phyloP scores from a whole-genome alignment of 768 basidiomycete species.

The Sistotremastrum niveocremeum region DNA sequence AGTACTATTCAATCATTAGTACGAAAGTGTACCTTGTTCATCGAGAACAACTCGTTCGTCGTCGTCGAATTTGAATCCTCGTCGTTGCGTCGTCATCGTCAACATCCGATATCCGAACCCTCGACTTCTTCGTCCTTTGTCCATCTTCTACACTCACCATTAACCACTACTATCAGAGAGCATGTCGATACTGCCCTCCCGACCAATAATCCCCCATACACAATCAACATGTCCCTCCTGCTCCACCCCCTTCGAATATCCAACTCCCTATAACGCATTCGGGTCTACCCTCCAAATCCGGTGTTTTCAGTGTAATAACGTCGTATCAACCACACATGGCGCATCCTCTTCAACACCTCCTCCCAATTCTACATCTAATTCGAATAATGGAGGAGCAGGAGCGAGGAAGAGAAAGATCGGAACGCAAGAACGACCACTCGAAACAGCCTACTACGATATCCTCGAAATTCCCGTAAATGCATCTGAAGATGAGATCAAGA shows the following conservation, averaged over 20 bases:
- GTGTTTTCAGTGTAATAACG: constrained; percentile 53
- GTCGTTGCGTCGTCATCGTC: too few species aligned
- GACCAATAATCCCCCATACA: constrained; percentile 55
- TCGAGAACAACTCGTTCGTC: too few species aligned
- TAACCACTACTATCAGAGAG: too few species aligned
- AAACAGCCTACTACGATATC: constrained; percentile 85
- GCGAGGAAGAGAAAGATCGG: constrained; percentile 68
- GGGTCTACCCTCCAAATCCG: constrained; percentile 49
- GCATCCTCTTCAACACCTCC: constrained; percentile 4
- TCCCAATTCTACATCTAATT: constrained; percentile 2
- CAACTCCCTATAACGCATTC: constrained; percentile 44
- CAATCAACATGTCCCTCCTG: constrained; percentile 49
- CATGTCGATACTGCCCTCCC: constrained; percentile 40
- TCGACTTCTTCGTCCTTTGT: too few species aligned
- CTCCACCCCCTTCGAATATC: constrained; percentile 44
- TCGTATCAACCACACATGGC: constrained; percentile 24
- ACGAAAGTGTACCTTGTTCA: too few species aligned
- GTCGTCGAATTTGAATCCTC: too few species aligned
- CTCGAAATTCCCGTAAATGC: constrained; percentile 65
- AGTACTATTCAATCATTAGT: too few species aligned
- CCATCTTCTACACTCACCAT: too few species aligned
- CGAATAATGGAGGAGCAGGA: constrained; percentile 6
- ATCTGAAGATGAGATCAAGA: constrained; percentile 77
- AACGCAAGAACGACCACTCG: constrained; percentile 76
- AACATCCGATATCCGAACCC: too few species aligned